Conservation (phyloP, 257 asterid species). For the Salvia hispanica region DNA sequence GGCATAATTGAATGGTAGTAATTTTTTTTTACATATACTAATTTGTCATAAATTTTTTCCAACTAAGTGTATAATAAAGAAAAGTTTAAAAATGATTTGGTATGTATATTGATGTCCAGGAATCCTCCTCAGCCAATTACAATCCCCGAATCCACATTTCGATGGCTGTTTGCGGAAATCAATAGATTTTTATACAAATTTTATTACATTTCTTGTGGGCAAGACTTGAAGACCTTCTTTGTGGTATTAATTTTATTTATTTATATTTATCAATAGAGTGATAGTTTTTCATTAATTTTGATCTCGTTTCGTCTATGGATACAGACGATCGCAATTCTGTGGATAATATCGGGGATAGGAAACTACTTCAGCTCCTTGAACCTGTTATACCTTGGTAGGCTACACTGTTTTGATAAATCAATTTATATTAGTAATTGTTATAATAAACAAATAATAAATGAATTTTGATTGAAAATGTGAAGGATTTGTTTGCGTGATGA, state of each 20-base stretch:
- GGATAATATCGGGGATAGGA: conserved; percentile 71
- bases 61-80: too few species aligned
- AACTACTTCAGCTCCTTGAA: conserved; percentile 68
- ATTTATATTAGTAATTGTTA: neutral
- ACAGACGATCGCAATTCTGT: conserved; percentile 61
- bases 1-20: conserved; percentile 60
- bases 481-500: conserved; percentile 66
- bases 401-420: neutral
- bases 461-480: neutral
- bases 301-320: neutral
- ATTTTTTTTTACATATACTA: neutral
- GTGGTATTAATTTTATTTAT: conserved; percentile 38
- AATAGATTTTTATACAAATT: conserved; percentile 48
- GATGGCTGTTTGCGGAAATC: conserved; percentile 59
- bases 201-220: conserved; percentile 71
- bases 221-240: conserved; percentile 64
- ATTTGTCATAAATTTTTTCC: neutral
- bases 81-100: too few species aligned
- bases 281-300: neutral
- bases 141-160: conserved; percentile 62
- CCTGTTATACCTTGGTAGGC: conserved; percentile 59
- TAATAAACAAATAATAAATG: neutral
- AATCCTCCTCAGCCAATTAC: conserved; percentile 61
- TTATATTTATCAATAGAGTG: too few species aligned
- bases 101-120: conserved; percentile 40